These are phyloP conservation scores for Pseudonectria buxi DNA, from an alignment of 2,329 filamentous ascomycete genomes.

Conservation along the genomic window DNA sequence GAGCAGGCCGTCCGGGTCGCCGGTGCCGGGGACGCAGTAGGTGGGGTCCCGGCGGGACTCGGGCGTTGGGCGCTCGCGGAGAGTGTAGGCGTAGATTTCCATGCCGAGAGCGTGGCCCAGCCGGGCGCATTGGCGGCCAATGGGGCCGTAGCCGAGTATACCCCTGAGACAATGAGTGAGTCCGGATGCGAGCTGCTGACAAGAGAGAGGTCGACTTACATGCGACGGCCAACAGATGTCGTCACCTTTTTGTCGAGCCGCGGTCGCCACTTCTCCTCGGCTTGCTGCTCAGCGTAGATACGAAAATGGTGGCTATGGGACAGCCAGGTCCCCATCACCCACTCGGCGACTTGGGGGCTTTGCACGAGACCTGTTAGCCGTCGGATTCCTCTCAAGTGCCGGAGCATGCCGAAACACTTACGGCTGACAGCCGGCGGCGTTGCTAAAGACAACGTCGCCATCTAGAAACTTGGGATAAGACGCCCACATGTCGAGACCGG, in stretches of 20 bases:
- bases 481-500: slow-evolving; percentile 38
- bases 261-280: slow-evolving; percentile 21
- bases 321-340: slow-evolving; percentile 32
- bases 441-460: slow-evolving; percentile 31
- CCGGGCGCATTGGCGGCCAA: slow-evolving; percentile 36
- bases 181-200: too few relatives aligned
- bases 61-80: slow-evolving; percentile 49
- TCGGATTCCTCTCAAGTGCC: too few relatives aligned
- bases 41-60: slow-evolving; percentile 51
- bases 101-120: slow-evolving; percentile 56
- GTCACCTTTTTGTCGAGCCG: slow-evolving; percentile 12
- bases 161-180: slow-evolving; percentile 16
- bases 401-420: slow-evolving; percentile 24
- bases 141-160: slow-evolving; percentile 39
- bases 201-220: slow-evolving; percentile 18
- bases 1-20: slow-evolving; percentile 36
- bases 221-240: slow-evolving; percentile 29
- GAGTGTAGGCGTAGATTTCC: slow-evolving; percentile 62
- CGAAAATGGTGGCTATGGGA: slow-evolving; percentile 26
- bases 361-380: background rate
- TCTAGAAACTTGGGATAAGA: slow-evolving; percentile 28
- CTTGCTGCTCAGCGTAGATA: slow-evolving; percentile 24
- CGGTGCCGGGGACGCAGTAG: slow-evolving; percentile 59
- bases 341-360: slow-evolving; percentile 35
- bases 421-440: slow-evolving; percentile 36